phyloP scores from a whole-genome alignment of 805 yeast species.

The Cyberlindnera euphorbiae region DNA sequence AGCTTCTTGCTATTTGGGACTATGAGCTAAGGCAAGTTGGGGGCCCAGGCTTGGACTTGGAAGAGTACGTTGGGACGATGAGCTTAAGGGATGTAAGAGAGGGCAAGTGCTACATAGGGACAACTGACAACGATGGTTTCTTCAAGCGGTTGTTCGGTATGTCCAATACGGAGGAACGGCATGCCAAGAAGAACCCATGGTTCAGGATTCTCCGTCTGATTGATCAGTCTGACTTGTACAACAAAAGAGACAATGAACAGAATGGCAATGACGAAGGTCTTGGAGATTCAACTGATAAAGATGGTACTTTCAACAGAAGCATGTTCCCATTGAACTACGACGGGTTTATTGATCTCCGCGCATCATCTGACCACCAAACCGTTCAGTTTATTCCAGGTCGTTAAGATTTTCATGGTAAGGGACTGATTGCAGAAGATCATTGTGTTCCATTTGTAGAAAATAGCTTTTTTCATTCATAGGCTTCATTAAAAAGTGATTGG shows the following conservation, averaged over 20 bases:
- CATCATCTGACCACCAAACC: background rate
- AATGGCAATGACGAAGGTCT: background rate
- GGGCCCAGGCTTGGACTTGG: slow-evolving; percentile 6
- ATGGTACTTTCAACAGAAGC: no score
- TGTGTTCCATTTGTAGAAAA: no score
- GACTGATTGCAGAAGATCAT: no score
- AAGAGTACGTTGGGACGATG: slow-evolving; percentile 12
- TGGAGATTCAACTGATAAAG: no score
- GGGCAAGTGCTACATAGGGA: slow-evolving; percentile 5
- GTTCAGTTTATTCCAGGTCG: slow-evolving; percentile 4
- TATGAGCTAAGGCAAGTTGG: slow-evolving; percentile 19
- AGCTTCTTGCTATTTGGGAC: slow-evolving; percentile 18
- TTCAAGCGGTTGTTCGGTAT: slow-evolving; percentile 10
- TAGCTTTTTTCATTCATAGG: no score
- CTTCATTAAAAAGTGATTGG: no score
- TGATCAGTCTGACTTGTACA: slow-evolving; percentile 3
- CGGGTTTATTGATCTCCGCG: background rate
- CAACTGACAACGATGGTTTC: slow-evolving; percentile 1
- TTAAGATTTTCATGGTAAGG: background rate
- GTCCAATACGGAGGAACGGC: slow-evolving; percentile 4
- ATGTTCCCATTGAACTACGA: slow-evolving; percentile 1
- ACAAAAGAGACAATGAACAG: background rate
- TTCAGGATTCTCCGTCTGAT: slow-evolving; percentile 11
- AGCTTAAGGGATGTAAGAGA: no score
- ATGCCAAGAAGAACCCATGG: slow-evolving; percentile 20